Conservation (phyloP, 495 filamentous ascomycete species). For the Penicillium parvum region DNA sequence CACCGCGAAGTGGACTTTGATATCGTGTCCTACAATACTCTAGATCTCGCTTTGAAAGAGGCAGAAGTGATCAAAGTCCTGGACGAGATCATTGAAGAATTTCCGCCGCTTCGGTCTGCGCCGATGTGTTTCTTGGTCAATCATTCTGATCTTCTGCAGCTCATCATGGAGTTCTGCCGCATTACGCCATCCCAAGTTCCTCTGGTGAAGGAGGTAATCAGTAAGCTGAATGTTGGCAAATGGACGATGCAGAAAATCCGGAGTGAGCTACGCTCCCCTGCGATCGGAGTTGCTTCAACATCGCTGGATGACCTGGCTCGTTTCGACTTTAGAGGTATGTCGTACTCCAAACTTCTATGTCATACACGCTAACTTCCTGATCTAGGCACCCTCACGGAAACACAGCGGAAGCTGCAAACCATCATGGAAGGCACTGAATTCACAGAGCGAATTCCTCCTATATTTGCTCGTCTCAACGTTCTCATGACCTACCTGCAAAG, state of each 20-base stretch:
- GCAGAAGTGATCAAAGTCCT: slow-evolving; percentile 92
- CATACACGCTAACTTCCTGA: slow-evolving; percentile 18
- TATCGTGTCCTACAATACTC: slow-evolving; percentile 72
- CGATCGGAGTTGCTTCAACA: slow-evolving; percentile 79
- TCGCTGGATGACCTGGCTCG: slow-evolving; percentile 83
- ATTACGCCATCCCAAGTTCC: slow-evolving; percentile 65
- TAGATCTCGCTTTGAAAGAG: slow-evolving; percentile 86
- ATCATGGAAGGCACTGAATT: slow-evolving; percentile 70
- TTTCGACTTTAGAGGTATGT: slow-evolving; percentile 82
- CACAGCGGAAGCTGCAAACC: slow-evolving; percentile 63
- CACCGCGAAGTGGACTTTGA: slow-evolving; percentile 94
- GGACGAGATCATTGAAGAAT: slow-evolving; percentile 81
- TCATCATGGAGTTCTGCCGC: slow-evolving; percentile 84
- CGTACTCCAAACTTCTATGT: too few species aligned
- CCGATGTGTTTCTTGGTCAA: slow-evolving; percentile 91
- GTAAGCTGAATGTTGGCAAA: slow-evolving; percentile 79
- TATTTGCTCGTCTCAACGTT: slow-evolving; percentile 72
- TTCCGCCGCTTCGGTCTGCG: slow-evolving; percentile 64
- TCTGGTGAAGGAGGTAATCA: slow-evolving; percentile 75
- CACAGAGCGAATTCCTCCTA: slow-evolving; percentile 61
- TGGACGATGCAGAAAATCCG: slow-evolving; percentile 83
- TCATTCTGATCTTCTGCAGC: slow-evolving; percentile 76
- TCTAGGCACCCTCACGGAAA: slow-evolving; percentile 65
- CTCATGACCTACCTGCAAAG: slow-evolving; percentile 70
- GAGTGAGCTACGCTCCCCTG: slow-evolving; percentile 72